phyloP scores from a whole-genome alignment of 2,329 filamentous ascomycete species.

The Raffaelea deltoideospora region DNA sequence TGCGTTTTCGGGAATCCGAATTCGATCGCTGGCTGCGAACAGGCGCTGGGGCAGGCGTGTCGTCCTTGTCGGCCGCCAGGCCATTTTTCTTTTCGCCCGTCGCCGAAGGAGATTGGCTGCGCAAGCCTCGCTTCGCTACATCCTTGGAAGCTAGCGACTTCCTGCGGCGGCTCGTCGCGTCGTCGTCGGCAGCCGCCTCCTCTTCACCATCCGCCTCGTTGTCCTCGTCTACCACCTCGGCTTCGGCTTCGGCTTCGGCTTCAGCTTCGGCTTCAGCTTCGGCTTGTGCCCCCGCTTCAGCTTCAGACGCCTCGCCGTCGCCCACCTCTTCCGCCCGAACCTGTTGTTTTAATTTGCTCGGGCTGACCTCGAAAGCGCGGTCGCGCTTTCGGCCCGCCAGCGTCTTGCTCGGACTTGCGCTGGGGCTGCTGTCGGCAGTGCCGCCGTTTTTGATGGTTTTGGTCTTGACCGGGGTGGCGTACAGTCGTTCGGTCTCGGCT shows the following conservation, averaged over 20 bases:
- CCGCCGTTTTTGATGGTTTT: conserved; percentile 16
- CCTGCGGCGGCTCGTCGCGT: conserved; percentile 2
- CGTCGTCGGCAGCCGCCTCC: conserved; percentile 4
- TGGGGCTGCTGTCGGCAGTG: conserved; percentile 31
- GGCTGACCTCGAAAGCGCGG: conserved; percentile 30
- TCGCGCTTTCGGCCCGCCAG: conserved; percentile 4
- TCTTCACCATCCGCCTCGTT: conserved; percentile 19
- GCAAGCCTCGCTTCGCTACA: conserved; percentile 16
- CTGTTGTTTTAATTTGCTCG: conserved; percentile 58
- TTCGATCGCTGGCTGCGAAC: conserved; percentile 10
- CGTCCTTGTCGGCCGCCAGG: conserved; percentile 14
- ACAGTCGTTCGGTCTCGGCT: conserved; percentile 86
- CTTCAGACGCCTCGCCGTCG: conserved; percentile 21
- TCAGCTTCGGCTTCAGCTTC: conserved; percentile 19
- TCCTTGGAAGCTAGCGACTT: conserved; percentile 14
- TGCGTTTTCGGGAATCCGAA: conserved; percentile 31
- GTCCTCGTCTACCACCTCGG: conserved; percentile 17
- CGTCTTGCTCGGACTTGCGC: conserved; percentile 34
- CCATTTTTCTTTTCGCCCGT: conserved; percentile 7
- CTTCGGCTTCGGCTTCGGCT: conserved; percentile 18
- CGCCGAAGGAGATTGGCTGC: too few relatives aligned
- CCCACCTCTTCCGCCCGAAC: conserved; percentile 22
- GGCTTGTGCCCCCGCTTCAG: conserved; percentile 21
- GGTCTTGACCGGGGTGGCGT: conserved; percentile 61
- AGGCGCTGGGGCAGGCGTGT: not conserved